A percentile compares a stretch with the other conserved stretches of the same genome.
These are phyloP conservation scores for Cyberlindnera saturnus DNA, from an alignment of 805 yeast species.

Conservation along the genomic window DNA sequence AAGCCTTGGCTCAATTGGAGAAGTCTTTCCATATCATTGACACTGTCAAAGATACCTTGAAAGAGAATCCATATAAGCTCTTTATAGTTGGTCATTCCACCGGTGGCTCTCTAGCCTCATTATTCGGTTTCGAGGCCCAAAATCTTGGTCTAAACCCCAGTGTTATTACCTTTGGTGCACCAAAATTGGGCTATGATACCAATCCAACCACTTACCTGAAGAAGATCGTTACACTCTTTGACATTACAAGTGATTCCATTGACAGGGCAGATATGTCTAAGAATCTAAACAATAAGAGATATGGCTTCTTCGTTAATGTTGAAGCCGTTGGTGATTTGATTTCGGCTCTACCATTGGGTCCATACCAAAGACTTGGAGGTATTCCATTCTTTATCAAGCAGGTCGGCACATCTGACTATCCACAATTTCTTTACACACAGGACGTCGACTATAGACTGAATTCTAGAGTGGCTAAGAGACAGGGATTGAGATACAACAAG, in stretches of 20 bases:
- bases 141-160: background rate
- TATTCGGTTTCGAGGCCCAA: background rate
- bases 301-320: background rate
- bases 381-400: background rate
- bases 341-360: background rate
- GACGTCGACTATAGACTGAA: background rate
- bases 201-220: background rate
- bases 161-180: background rate
- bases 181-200: background rate
- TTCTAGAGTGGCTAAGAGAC: background rate
- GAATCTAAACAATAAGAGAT: background rate
- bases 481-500: constrained; percentile 1
- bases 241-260: background rate
- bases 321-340: background rate
- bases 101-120: background rate
- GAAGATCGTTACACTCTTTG: background rate
- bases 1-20: background rate
- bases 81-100: background rate
- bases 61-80: background rate
- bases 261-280: background rate
- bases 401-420: background rate
- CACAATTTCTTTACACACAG: background rate
- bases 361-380: constrained; percentile 1
- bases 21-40: background rate
- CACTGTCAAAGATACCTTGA: background rate